Base-by-base conservation (phyloP, 2,329 filamentous ascomycete species). In the Botrytis tulipae region DNA sequence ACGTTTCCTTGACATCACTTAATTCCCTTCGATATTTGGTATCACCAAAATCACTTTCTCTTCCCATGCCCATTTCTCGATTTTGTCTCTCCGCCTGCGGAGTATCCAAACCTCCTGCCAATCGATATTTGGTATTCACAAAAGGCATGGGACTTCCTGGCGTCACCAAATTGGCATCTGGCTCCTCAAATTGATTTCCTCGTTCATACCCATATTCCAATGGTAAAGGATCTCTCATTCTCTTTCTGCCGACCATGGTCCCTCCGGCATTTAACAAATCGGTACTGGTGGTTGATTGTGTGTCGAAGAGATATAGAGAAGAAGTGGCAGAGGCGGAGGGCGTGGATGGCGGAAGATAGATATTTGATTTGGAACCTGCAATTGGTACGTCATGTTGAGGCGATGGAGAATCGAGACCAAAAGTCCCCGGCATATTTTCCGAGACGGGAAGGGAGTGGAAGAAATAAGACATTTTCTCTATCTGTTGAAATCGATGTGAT, bases 61-160 rank as follows among this genome's bases (percentile, higher is more conserved):
- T 69, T 25, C 35, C 62, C 42, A 59, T 35, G 78, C 35, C 62
- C 42, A 59, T 35, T 79, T 79, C 46, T 46, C 70, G 40, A 66
- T 82, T 79, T 37, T 82, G 80, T 29, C 82, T 73, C 54, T 76
- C 75, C 20, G 74, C 72, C 32, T 83, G 63, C 63, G 85, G 84
- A 16, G 83, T 84, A 73, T 87, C 86, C 78, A 86, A 80, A 2
- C 86, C 86, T 57, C 84, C 85, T 51, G 85, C 85, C 7, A 87
- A 80, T 32, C 81, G 80, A 79, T 88, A 88, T 75, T 82, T 82
- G 66, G 87, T 85, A 78, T 87, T 86, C 22, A 86, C 85, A 68
- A 86, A 82, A 4, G 83, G 83, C 42, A 82, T 80, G 25, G 85
- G 85, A 72, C 78, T 78, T 61, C 74, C 76, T 35, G 79, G 77